Evolutionary conservation across 208 protist species (phyloP).

Genomic region (Acanthamoeba quina): DNA sequence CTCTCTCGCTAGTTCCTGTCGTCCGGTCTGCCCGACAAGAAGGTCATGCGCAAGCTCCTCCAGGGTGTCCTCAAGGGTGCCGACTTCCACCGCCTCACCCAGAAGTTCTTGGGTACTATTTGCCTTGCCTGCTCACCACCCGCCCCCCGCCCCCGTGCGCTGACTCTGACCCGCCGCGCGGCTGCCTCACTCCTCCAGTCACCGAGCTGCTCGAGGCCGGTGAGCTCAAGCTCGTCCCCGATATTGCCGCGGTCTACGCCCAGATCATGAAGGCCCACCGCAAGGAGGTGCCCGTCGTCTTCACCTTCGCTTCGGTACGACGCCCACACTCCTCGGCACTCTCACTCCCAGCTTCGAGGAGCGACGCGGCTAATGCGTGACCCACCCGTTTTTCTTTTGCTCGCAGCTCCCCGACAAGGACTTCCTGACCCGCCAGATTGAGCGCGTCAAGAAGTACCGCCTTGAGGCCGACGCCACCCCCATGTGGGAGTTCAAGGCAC

Average conservation of each 20-base stretch:
- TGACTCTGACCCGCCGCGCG: not conserved
- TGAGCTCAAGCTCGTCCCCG: slow-evolving; percentile 42
- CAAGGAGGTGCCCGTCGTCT: slow-evolving; percentile 48
- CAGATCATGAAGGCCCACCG: slow-evolving; percentile 56
- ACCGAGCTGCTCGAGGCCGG: slow-evolving; percentile 6
- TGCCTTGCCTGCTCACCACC: not conserved
- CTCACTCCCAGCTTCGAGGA: no score
- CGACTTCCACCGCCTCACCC: slow-evolving; percentile 39
- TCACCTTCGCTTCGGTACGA: slow-evolving; percentile 45
- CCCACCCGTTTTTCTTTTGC: no score
- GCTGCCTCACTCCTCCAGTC: not conserved
- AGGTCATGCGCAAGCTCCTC: slow-evolving; percentile 36
- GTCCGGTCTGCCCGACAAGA: slow-evolving; percentile 25
- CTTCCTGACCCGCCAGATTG: slow-evolving; percentile 47
- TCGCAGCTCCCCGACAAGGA: slow-evolving; percentile 50
- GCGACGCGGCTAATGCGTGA: no score
- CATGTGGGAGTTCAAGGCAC: slow-evolving; percentile 26
- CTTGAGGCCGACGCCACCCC: slow-evolving; percentile 2
- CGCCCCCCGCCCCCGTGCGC: not conserved
- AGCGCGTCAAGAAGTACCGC: slow-evolving; percentile 53
- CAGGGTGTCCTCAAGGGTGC: slow-evolving; percentile 41
- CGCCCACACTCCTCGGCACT: not conserved
- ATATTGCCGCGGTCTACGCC: slow-evolving; percentile 19
- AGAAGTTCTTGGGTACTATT: slow-evolving; percentile 44
- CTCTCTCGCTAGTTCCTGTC: not conserved